phyloP scores from a whole-genome alignment of 2,329 filamentous ascomycete species.

The Aspergillus sp. region DNA sequence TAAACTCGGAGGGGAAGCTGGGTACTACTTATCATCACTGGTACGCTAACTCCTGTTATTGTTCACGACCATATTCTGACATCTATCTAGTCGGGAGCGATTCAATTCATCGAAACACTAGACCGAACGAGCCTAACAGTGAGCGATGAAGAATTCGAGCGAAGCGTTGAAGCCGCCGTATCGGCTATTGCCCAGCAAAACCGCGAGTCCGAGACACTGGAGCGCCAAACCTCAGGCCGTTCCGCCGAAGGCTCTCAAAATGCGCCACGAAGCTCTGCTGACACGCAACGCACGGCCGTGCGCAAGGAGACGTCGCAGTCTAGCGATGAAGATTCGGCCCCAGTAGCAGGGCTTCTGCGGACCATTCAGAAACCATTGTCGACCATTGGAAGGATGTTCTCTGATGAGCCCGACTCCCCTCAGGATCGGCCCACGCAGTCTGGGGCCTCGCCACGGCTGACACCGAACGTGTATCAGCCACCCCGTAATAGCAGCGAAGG shows the following conservation, averaged over 20 bases:
- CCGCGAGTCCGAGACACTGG: constrained; percentile 56
- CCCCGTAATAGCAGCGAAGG: constrained; percentile 44
- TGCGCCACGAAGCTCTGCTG: constrained; percentile 61
- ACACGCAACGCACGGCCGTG: constrained; percentile 57
- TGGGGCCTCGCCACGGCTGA: constrained; percentile 53
- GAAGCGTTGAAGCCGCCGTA: constrained; percentile 93
- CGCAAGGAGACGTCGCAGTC: constrained; percentile 38
- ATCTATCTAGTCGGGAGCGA: constrained; percentile 62
- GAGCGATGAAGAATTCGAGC: constrained; percentile 91
- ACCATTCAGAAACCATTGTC: constrained; percentile 89
- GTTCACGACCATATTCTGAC: not conserved
- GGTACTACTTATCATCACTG: constrained; percentile 94
- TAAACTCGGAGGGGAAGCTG: constrained; percentile 94
- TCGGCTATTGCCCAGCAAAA: constrained; percentile 94
- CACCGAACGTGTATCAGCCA: constrained; percentile 49
- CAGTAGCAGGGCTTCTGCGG: constrained; percentile 80
- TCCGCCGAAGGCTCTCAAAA: constrained; percentile 57
- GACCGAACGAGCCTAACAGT: constrained; percentile 93
- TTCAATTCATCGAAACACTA: constrained; percentile 95
- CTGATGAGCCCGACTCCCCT: constrained; percentile 60
- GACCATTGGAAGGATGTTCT: constrained; percentile 93
- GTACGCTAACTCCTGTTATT: constrained; percentile 49
- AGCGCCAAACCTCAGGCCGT: constrained; percentile 46
- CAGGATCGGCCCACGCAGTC: constrained; percentile 37
- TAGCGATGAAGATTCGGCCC: constrained; percentile 71